Evolutionary conservation across 257 asterid genomes (phyloP), one percentile per base, ranked within the genome.

Genomic region (Penstemon barbatus): DNA sequence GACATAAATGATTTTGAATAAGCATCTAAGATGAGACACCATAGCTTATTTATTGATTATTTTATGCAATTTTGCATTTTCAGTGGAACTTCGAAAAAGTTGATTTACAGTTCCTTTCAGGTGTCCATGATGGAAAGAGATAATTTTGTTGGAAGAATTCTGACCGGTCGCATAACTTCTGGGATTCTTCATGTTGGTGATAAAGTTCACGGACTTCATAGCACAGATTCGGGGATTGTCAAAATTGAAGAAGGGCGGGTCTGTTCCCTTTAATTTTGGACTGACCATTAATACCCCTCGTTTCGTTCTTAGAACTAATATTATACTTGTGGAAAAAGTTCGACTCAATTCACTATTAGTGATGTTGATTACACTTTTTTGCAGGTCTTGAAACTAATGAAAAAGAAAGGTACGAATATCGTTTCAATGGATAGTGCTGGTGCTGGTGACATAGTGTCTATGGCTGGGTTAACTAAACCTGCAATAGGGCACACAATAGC

Each of bases 121-220:
- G 99, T 94, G 77, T 94, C 99, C 57, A 94, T 94, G 99, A 91
- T 94, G 99, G 99, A 94, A 79, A 82, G 80, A 74, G 99, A 94
- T 79, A 88, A 87, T 74, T 94, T 81, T 82, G 89, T 94, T 77
- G 99, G 99, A 11, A 86, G 99, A 62, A 89, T 91, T 68, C 80
- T 94, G 79, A 94, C 99, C 45, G 99, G 99, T 38, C 97, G 99
- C 72, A 83, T 94, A 68, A 69, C 81, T 80, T 86, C 89, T 60
- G 99, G 99, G 75, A 51, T 87, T 68, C 72, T 94, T 63, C 96
- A 75, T 70, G 84, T 91, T 44, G 97, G 99, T 78, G 97, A 94
- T 81, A 91, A 66, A 84, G 95, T 94, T 65, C 97, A 94, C 57
- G 99, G 99, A 72, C 82, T 94, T 72, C 90, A 83, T 50, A 55